These are phyloP conservation scores for Kuraishia ogatae DNA, from an alignment of 805 yeast genomes.

Conservation along the genomic window DNA sequence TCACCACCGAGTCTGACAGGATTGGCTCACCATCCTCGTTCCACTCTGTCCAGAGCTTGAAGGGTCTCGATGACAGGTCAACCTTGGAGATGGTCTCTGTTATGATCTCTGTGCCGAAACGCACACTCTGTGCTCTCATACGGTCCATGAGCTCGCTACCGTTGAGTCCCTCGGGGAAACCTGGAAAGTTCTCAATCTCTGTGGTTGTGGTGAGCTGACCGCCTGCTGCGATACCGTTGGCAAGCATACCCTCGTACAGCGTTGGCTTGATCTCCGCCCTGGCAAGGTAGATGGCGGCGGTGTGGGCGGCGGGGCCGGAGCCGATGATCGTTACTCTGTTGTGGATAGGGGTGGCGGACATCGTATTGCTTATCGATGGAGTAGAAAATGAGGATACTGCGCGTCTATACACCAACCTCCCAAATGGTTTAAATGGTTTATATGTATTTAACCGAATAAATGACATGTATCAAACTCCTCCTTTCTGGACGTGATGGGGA, in stretches of 20 bases:
- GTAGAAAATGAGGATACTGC: too few relatives aligned
- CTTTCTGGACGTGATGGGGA: too few relatives aligned
- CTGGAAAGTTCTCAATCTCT: constrained; percentile 98
- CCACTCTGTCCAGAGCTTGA: constrained; percentile 95
- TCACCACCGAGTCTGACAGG: constrained; percentile 84
- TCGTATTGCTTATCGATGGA: too few relatives aligned
- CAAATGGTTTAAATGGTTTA: too few relatives aligned
- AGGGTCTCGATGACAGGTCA: constrained; percentile 81
- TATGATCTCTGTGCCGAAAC: constrained; percentile 89
- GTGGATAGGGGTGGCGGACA: too few relatives aligned
- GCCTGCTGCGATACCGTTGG: constrained; percentile 98
- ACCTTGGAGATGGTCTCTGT: constrained; percentile 94
- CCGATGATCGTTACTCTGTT: constrained; percentile 85
- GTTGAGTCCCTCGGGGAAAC: constrained; percentile 88
- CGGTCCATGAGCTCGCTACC: constrained; percentile 88
- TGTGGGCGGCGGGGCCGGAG: constrained; percentile 99
- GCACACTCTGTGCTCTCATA: constrained; percentile 82
- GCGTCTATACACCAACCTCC: too few relatives aligned
- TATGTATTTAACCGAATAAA: too few relatives aligned
- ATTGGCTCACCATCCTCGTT: constrained; percentile 86
- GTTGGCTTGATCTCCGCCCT: constrained; percentile 95
- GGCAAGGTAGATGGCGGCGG: constrained; percentile 94
- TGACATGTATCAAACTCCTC: too few relatives aligned
- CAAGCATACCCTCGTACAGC: constrained; percentile 91
- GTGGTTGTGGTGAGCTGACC: constrained; percentile 99